These are phyloP conservation scores for Arachis hypogaea DNA, from an alignment of 306 rosid genomes.

Conservation along the genomic window DNA sequence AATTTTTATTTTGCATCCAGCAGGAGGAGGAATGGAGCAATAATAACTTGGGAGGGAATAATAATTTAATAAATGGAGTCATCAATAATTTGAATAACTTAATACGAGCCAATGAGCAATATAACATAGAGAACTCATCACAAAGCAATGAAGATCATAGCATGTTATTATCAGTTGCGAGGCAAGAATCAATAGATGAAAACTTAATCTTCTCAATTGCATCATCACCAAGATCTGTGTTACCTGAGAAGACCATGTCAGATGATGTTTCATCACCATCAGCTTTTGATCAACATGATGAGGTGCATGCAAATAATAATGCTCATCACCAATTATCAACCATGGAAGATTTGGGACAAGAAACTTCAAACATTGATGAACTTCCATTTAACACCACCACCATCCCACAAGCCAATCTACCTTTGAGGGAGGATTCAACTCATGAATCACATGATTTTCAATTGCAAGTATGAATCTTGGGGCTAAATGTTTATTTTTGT, in stretches of 20 bases:
- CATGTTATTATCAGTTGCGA: conserved; percentile 15
- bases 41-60: not conserved
- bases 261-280: conserved; percentile 42
- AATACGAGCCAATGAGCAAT: conserved; percentile 1
- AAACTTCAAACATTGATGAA: conserved; percentile 41
- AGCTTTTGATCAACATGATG: conserved; percentile 23
- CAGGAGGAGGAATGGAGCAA: conserved; percentile 55
- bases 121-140: conserved; percentile 39
- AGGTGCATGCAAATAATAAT: not conserved
- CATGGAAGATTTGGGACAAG: conserved; percentile 28
- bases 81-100: conserved; percentile 25
- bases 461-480: conserved; percentile 46
- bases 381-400: not conserved
- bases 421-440: conserved; percentile 24
- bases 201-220: conserved; percentile 39
- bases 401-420: conserved; percentile 7
- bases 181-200: conserved; percentile 47
- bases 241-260: conserved; percentile 28
- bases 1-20: not conserved
- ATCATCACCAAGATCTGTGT: conserved; percentile 53
- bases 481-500: not conserved
- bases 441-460: conserved; percentile 32
- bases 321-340: conserved; percentile 2
- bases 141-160: conserved; percentile 33
- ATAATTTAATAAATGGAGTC: conserved; percentile 31